A percentile compares a stretch with the other conserved stretches of the same genome.
Evolutionary conservation across 257 asterid species (phyloP).

Genomic region (Schizonepeta tenuifolia): DNA sequence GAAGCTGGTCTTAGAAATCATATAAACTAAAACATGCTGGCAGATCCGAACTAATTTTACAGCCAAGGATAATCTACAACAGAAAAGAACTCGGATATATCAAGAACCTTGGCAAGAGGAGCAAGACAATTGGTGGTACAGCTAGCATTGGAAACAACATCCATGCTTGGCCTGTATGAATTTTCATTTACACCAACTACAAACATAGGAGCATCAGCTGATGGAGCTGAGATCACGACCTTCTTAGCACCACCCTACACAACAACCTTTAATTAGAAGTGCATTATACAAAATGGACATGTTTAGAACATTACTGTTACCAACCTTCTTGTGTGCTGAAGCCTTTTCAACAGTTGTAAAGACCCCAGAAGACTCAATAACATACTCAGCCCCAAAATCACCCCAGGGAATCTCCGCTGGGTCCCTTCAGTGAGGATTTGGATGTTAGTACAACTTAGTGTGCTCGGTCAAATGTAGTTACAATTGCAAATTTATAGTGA

Average conservation of each 20-base stretch:
- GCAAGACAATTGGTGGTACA: conserved; percentile 99
- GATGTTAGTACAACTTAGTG: conserved; percentile 30
- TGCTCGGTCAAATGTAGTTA: conserved; percentile 14
- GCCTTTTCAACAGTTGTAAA: conserved; percentile 90
- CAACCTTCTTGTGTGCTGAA: conserved; percentile 81
- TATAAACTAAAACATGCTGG: neutral
- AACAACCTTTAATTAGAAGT: conserved; percentile 30
- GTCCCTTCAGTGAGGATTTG: conserved; percentile 55
- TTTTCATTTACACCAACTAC: conserved; percentile 96
- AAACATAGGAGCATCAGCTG: conserved; percentile 99
- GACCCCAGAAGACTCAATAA: conserved; percentile 94
- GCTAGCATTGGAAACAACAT: conserved; percentile 97
- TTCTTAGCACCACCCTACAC: conserved; percentile 97
- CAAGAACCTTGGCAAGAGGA: conserved; percentile 92
- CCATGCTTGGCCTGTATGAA: conserved; percentile 87
- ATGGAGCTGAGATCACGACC: conserved; percentile 97
- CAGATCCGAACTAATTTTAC: conserved; percentile 9
- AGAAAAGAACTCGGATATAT: conserved; percentile 8
- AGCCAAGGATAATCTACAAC: neutral
- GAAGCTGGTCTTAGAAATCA: neutral
- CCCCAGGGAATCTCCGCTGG: conserved; percentile 99
- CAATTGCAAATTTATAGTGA: neutral
- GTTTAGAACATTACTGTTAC: conserved; percentile 20
- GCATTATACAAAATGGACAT: conserved; percentile 16
- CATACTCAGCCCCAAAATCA: conserved; percentile 85